A percentile compares a stretch with the other conserved stretches of the same genome.
phyloP scores from a whole-genome alignment of 305 asterid species.

The Solanum aculeatissimum region DNA sequence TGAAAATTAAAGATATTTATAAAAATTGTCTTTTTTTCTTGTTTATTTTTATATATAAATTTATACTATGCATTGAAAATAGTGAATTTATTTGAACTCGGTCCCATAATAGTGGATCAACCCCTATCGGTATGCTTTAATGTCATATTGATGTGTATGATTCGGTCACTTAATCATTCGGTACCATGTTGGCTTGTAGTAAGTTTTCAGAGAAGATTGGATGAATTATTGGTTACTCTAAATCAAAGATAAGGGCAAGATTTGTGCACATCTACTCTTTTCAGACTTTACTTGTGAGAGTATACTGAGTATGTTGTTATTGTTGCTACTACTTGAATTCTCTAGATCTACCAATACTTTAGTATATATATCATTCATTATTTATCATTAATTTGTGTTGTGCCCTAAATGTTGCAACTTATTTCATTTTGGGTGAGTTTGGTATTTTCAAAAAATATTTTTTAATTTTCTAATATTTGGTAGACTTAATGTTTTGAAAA shows the following conservation, averaged over 20 bases:
- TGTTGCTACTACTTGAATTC: not conserved
- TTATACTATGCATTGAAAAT: not conserved
- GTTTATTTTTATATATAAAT: not conserved
- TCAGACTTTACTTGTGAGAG: not conserved
- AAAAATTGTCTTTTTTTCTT: not conserved
- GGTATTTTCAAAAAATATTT: too few species aligned
- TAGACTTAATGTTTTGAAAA: too few species aligned
- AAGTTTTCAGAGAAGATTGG: not conserved
- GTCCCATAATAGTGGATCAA: not conserved
- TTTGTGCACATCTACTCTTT: fast-evolving
- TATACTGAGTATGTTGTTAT: not conserved
- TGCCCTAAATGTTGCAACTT: not conserved
- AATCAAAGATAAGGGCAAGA: not conserved
- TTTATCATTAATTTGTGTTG: not conserved
- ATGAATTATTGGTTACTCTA: not conserved
- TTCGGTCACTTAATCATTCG: not conserved
- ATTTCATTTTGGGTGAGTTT: not conserved
- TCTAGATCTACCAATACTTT: not conserved
- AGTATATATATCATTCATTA: not conserved
- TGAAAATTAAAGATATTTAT: not conserved
- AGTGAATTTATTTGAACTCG: not conserved
- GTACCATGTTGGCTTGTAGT: not conserved
- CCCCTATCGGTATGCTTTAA: not conserved
- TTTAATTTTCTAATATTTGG: too few species aligned
- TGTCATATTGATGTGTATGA: not conserved